Base-by-base conservation (phyloP, 2,329 filamentous ascomycete genomes). In the Colletotrichum tropicale region DNA sequence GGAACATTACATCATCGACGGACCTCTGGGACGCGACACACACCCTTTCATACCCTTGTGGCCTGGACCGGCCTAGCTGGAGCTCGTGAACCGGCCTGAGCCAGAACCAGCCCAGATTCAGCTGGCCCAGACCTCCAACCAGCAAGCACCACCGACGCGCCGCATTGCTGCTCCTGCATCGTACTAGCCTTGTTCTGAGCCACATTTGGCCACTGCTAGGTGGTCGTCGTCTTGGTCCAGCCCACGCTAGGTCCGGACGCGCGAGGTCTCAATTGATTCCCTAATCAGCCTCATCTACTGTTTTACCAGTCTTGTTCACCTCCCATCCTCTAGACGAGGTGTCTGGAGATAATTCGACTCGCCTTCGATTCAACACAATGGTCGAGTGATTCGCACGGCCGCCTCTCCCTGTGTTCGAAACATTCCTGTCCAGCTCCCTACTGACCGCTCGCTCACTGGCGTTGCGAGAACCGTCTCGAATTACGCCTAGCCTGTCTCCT, bases 1-100 rank as follows among this genome's bases (percentile, higher is more conserved):
- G 56, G 36, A 30, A 69, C 64, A 69, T 71, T 68, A 76, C 74
- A 76, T 76, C 74, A 76, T 65, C 60, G 58, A 30, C 62, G 32
- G 68, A 75, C 36, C 24, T 30, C 13, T 18, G 43, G 64, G 38
- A 62, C 69, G 38, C 24, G 36, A 71, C 72, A 38, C 36, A 66
- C 72, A 38, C 36, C 24, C 55, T 60, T 28, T 30, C 36, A 24
- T 43, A 62, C 56, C 32, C 65, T 56, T 21, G 43, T 52, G 43
- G 43, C 43, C 43, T 52, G 43, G 43, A 52, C 43, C n/a, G 71
- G 68, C 26, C 56, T 43, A 66, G 62, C 61, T 71, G 38, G 58
- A 55, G 65, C 60, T 66, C n/a, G 68, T 61, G 68, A 71, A 66
- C 36, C 38, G 52, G 65, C 65, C 38, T 30, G 52, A 61, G 52